phyloP scores from a whole-genome alignment of 2,329 filamentous ascomycete species.

The Talaromyces pinophilus region DNA sequence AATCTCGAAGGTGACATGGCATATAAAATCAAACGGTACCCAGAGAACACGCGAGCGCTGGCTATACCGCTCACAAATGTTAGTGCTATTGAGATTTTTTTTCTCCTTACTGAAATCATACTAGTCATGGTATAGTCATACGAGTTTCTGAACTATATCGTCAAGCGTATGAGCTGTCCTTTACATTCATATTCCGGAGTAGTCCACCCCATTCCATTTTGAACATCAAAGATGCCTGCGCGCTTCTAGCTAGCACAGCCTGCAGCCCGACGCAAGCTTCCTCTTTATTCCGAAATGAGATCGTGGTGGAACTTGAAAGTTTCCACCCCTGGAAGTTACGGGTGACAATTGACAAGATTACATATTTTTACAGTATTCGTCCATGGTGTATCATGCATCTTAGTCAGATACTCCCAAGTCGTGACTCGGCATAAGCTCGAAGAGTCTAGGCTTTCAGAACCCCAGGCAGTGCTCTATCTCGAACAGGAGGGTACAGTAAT shows the following conservation, averaged over 20 bases:
- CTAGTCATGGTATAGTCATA: constrained; percentile 13
- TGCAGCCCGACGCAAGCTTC: constrained; percentile 19
- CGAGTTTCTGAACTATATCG: constrained; percentile 7
- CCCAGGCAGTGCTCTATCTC: not conserved
- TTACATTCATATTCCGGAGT: constrained; percentile 1
- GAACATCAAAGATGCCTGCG: not conserved
- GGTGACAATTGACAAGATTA: not conserved
- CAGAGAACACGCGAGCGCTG: constrained; percentile 1
- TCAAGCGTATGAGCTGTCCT: constrained; percentile 20
- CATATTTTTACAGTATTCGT: not conserved
- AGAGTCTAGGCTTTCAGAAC: constrained; percentile 2
- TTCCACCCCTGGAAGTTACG: not conserved
- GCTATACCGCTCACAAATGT: not conserved
- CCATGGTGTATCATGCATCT: not conserved
- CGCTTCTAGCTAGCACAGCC: not conserved
- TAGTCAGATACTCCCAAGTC: not conserved
- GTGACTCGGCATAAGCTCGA: constrained; percentile 6
- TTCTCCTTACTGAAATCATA: constrained; percentile 17
- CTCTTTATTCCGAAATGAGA: constrained; percentile 22
- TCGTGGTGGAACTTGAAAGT: constrained; percentile 14
- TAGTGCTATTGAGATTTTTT: constrained; percentile 2
- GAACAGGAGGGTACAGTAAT: not conserved
- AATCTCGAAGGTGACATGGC: not conserved
- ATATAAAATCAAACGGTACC: not conserved
- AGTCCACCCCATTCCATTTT: not conserved